These are phyloP conservation scores for Acer saccharum DNA, from an alignment of 345 rosid genomes.

Conservation along the genomic window DNA sequence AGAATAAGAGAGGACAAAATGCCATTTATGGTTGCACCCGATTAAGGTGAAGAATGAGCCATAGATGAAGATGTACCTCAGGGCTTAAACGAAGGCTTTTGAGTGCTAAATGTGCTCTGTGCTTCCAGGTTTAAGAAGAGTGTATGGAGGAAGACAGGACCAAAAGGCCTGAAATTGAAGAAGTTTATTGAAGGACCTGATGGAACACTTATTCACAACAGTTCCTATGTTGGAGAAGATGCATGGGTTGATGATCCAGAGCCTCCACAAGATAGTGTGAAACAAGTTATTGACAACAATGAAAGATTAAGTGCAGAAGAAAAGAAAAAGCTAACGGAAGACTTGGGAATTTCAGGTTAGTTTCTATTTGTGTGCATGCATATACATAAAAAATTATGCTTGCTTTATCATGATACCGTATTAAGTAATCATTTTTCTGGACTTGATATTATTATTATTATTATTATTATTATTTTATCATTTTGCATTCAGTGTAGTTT, in stretches of 20 bases:
- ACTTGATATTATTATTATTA: not conserved
- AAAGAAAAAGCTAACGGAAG: conserved; percentile 65
- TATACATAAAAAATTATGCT: conserved; percentile 9
- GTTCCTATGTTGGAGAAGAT: conserved; percentile 86
- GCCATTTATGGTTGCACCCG: not conserved
- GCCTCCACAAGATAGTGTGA: conserved; percentile 52
- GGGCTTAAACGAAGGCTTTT: not conserved
- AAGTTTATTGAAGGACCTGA: conserved; percentile 74
- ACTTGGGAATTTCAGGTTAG: conserved; percentile 69
- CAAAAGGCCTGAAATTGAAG: conserved; percentile 87
- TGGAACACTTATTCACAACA: conserved; percentile 80
- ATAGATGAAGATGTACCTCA: not conserved
- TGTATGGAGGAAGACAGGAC: conserved; percentile 81
- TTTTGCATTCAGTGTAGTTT: not conserved
- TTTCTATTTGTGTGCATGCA: conserved; percentile 23
- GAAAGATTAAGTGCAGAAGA: conserved; percentile 55
- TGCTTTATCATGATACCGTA: not conserved
- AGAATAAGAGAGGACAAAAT: not conserved
- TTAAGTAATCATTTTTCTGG: conserved; percentile 11
- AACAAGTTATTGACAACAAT: conserved; percentile 58
- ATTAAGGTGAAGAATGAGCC: not conserved
- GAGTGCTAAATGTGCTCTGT: not conserved
- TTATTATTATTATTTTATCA: not conserved
- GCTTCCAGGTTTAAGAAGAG: conserved; percentile 77
- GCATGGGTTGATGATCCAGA: conserved; percentile 83